These are phyloP conservation scores for Zostera marina DNA, from an alignment of 116 monocot genomes.

Conservation along the genomic window DNA sequence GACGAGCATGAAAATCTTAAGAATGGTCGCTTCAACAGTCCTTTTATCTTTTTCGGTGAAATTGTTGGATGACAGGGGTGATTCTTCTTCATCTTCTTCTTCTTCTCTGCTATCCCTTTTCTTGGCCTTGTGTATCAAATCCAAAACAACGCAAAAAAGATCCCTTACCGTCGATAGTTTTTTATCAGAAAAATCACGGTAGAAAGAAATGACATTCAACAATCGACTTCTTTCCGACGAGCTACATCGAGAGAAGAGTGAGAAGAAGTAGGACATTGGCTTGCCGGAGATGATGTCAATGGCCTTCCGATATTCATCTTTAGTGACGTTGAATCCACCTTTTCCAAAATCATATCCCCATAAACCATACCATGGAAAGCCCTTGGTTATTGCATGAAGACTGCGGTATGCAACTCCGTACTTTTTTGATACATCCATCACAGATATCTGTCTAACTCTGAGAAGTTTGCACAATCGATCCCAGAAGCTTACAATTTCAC, in stretches of 20 bases:
- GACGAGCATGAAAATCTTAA: constrained; percentile 46
- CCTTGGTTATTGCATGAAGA: constrained; percentile 46
- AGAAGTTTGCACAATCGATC: constrained; percentile 72
- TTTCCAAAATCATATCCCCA: constrained; percentile 83
- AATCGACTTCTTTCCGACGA: constrained; percentile 14
- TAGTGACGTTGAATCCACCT: constrained; percentile 56
- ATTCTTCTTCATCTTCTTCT: too few species aligned
- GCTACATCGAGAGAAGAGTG: constrained; percentile 12
- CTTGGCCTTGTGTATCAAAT: constrained; percentile 24
- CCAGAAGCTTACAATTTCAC: constrained; percentile 82
- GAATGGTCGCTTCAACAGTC: constrained; percentile 21
- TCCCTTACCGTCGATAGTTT: constrained; percentile 41
- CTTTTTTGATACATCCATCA: constrained; percentile 84
- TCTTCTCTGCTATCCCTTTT: neutral
- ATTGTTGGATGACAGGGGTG: too few species aligned
- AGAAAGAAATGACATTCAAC: constrained; percentile 39
- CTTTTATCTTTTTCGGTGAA: constrained; percentile 36
- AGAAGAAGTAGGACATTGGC: constrained; percentile 39
- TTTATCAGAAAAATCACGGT: constrained; percentile 38
- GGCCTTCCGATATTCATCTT: constrained; percentile 35
- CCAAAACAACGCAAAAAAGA: constrained; percentile 34
- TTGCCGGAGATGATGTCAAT: constrained; percentile 30
- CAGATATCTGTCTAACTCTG: constrained; percentile 67
- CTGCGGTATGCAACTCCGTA: constrained; percentile 67
- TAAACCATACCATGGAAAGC: constrained; percentile 70